These are phyloP conservation scores for Metschnikowia picachoensis DNA, from an alignment of 805 yeast genomes.

Conservation along the genomic window DNA sequence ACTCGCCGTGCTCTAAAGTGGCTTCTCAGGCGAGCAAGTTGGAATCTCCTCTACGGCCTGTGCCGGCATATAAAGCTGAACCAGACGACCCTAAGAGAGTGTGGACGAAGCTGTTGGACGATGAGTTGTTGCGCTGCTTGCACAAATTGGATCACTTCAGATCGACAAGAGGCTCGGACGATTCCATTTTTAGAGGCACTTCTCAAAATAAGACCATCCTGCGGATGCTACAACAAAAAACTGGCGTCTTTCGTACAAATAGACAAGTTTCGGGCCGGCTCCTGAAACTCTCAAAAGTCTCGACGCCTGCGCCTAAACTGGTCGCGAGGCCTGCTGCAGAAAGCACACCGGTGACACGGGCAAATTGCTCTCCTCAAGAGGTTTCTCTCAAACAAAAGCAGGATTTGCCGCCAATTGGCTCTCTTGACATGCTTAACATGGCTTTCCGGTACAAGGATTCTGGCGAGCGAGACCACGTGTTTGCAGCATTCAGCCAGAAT, in stretches of 20 bases:
- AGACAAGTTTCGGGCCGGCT: slow-evolving; percentile 29
- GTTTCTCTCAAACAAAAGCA: neutral
- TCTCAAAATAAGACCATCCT: slow-evolving; percentile 39
- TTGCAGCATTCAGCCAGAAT: slow-evolving; percentile 5
- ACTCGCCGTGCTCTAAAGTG: slow-evolving; percentile 34
- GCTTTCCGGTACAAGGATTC: slow-evolving; percentile 11
- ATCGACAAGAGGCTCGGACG: slow-evolving; percentile 21
- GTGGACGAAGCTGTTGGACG: slow-evolving; percentile 37
- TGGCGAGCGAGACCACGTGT: slow-evolving; percentile 7
- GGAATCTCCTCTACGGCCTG: slow-evolving; percentile 23
- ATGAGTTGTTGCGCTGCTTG: slow-evolving; percentile 32
- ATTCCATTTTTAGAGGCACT: slow-evolving; percentile 28
- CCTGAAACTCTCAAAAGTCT: slow-evolving; percentile 12
- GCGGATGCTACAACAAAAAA: slow-evolving; percentile 35
- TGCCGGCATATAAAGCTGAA: neutral
- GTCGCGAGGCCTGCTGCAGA: slow-evolving; percentile 1
- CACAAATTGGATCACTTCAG: slow-evolving; percentile 32
- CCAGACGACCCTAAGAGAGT: slow-evolving; percentile 16
- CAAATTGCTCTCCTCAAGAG: neutral
- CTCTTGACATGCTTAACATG: slow-evolving; percentile 11
- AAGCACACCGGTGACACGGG: slow-evolving; percentile 4
- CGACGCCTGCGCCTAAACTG: slow-evolving; percentile 1
- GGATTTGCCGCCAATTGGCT: neutral
- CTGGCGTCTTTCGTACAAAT: slow-evolving; percentile 34
- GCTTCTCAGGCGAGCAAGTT: slow-evolving; percentile 34